A percentile compares a stretch with the other conserved stretches of the same genome.
Evolutionary conservation across 2,329 filamentous ascomycete genomes (phyloP).

Genomic region (Fusarium domesticum): DNA sequence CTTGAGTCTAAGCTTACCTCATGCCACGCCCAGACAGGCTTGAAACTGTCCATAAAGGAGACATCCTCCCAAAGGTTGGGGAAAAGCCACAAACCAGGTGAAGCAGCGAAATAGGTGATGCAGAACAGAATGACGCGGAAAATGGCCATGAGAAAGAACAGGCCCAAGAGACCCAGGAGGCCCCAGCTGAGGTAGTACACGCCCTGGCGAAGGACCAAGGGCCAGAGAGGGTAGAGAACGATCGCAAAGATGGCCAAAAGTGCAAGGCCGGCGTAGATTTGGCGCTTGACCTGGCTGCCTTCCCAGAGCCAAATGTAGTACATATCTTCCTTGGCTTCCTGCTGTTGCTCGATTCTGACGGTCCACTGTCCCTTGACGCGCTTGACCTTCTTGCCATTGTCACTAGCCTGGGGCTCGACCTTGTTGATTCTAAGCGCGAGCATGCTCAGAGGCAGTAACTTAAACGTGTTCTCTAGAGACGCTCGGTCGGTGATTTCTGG

Average conservation of each 20-base stretch:
- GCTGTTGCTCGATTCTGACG: constrained; percentile 92
- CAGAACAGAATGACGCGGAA: constrained; percentile 94
- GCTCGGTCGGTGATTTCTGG: constrained; percentile 85
- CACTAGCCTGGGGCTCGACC: constrained; percentile 63
- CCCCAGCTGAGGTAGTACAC: constrained; percentile 98
- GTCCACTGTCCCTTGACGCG: constrained; percentile 95
- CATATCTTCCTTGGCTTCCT: constrained; percentile 80
- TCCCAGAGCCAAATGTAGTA: constrained; percentile 98
- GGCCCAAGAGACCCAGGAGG: constrained; percentile 80
- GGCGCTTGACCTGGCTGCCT: constrained; percentile 88
- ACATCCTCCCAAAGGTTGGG: constrained; percentile 98
- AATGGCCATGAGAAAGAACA: constrained; percentile 98
- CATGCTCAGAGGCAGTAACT: constrained; percentile 89
- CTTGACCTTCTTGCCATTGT: constrained; percentile 69
- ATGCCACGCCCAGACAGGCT: constrained; percentile 96
- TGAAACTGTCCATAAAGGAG: constrained; percentile 96
- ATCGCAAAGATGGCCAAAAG: constrained; percentile 80
- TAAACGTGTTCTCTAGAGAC: constrained; percentile 89
- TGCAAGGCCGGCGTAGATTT: constrained; percentile 83
- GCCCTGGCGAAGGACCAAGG: constrained; percentile 81
- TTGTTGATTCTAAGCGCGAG: constrained; percentile 88
- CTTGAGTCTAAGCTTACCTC: constrained; percentile 59
- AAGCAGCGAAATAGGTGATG: constrained; percentile 77
- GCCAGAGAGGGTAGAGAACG: constrained; percentile 96
- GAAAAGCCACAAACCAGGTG: constrained; percentile 96